Base-by-base conservation (phyloP, 345 rosid species). In the Pistacia vera region DNA sequence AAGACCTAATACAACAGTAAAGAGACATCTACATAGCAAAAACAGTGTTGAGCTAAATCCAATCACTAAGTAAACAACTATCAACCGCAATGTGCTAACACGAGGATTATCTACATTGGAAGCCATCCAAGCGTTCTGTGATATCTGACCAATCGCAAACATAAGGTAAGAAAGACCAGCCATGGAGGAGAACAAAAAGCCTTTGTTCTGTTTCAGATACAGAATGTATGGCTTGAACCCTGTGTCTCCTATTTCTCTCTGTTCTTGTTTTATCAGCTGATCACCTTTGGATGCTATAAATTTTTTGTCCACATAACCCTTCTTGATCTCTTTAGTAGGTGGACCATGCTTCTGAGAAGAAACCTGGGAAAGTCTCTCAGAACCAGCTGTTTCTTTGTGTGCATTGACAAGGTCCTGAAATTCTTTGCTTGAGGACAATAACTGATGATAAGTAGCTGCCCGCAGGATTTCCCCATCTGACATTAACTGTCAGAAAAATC, bases 341-440 rank as follows among this genome's bases (percentile, higher is more conserved):
- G 75, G 71, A 64, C 82, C 74, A 33, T 10, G 77, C 61, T 78
- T 84, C 60, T 82, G 75, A 7, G 81, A 78, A 62, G 80, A 69
- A 49, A 83, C 90, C 22, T 83, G 83, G 4, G 85, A 58, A 65
- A 84, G 86, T 76, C 91, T 89, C 67, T 88, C 91, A 2, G 91
- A 84, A 25, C 98, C 99, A 63, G 99, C 99, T 0, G 98, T 95
- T 80, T 95, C 95, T 85, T 86, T 90, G 83, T 93, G 98, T 60
- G 99, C 98, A 73, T 93, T 86, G 76, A 93, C 98, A 8, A 95
- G 98, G 62, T 87, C 92, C 80, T 86, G 91, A 84, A 93, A 95
- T 79, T 90, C 97, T 83, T 52, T 68, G 87, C 92, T 90, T 44
- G 88, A 83, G 4, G 77, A 66, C 76, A 95, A 77, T 14, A 95